These are phyloP conservation scores for Kuraishia ogatae DNA, from an alignment of 805 yeast species.

Conservation along the genomic window DNA sequence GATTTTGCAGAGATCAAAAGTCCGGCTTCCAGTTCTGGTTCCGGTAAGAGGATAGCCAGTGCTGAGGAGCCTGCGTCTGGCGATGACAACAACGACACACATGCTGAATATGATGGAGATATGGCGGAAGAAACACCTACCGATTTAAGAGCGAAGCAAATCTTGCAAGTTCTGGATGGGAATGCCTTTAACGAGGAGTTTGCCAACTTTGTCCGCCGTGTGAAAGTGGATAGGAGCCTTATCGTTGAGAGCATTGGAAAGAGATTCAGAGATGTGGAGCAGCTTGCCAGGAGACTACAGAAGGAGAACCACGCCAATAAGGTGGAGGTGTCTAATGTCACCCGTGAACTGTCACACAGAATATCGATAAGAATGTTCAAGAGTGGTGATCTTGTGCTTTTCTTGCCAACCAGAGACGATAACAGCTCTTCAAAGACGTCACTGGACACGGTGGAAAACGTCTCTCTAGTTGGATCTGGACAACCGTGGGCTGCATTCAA, in stretches of 20 bases:
- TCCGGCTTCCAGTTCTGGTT: background rate
- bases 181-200: slow-evolving; percentile 23
- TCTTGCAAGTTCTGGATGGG: background rate
- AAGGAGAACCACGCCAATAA: slow-evolving; percentile 53
- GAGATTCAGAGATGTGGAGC: slow-evolving; percentile 84
- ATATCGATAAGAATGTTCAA: slow-evolving; percentile 63
- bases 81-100: background rate
- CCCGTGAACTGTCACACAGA: slow-evolving; percentile 32
- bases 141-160: background rate
- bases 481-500: slow-evolving; percentile 95
- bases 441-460: background rate
- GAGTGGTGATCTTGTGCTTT: slow-evolving; percentile 70
- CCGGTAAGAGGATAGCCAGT: background rate
- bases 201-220: slow-evolving; percentile 18
- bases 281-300: slow-evolving; percentile 76
- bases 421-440: background rate
- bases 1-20: background rate
- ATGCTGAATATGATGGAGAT: background rate
- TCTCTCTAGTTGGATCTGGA: slow-evolving; percentile 1
- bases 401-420: slow-evolving; percentile 54
- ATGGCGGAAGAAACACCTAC: background rate
- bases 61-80: background rate
- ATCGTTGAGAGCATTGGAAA: slow-evolving; percentile 39
- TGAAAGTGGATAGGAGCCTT: slow-evolving; percentile 16
- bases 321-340: slow-evolving; percentile 33